phyloP scores from a whole-genome alignment of 2,329 filamentous ascomycete genomes.

The Diaporthe ampelina region DNA sequence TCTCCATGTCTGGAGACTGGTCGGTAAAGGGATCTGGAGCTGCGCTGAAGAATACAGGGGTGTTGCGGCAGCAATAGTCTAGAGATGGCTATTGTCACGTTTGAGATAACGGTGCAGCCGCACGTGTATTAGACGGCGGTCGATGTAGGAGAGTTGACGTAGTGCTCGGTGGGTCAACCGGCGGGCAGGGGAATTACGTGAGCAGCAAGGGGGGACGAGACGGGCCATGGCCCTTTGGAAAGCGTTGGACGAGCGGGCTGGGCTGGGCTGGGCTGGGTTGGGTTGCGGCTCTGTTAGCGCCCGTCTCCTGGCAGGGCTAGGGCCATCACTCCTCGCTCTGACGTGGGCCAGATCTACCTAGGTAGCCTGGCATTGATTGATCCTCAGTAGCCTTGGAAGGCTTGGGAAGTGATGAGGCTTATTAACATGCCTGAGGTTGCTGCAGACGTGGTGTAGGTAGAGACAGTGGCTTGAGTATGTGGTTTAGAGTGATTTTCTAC shows the following conservation, averaged over 20 bases:
- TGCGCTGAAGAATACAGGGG: neutral
- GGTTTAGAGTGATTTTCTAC: neutral
- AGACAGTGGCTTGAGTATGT: neutral
- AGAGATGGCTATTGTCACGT: slow-evolving; percentile 16
- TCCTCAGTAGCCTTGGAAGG: neutral
- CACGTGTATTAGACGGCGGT: neutral
- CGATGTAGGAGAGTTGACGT: slow-evolving; percentile 38
- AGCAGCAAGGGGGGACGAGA: neutral
- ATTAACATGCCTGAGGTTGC: neutral
- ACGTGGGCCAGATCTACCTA: neutral
- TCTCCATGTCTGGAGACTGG: slow-evolving; percentile 77
- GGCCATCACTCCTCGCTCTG: neutral
- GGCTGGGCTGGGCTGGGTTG: neutral
- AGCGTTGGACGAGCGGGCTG: neutral
- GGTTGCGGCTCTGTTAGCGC: slow-evolving; percentile 30
- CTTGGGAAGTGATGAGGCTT: neutral
- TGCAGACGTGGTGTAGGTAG: neutral
- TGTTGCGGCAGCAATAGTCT: slow-evolving; percentile 6
- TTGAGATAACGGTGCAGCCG: slow-evolving; percentile 19
- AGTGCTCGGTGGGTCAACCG: slow-evolving; percentile 35
- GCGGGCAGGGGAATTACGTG: slow-evolving; percentile 1
- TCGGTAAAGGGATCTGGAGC: slow-evolving; percentile 25
- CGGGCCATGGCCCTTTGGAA: neutral
- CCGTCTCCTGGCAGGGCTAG: slow-evolving; percentile 18
- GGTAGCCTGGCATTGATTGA: no score